These are phyloP conservation scores for Pestalotiopsis sp. DNA, from an alignment of 2,329 filamentous ascomycete genomes.

Conservation along the genomic window DNA sequence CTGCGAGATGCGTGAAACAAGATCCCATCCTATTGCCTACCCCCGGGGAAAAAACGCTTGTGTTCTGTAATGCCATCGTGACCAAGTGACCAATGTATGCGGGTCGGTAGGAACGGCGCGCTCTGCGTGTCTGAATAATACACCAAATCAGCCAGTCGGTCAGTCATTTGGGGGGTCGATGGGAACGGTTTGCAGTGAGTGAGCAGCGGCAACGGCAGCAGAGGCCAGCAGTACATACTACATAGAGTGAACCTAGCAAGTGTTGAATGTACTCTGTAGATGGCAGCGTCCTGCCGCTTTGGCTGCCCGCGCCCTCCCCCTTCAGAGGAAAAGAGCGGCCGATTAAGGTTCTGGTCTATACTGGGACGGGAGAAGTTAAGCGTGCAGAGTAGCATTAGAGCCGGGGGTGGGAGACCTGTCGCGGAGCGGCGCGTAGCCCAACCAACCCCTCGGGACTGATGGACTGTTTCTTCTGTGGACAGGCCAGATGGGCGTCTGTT, in stretches of 20 bases:
- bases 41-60: not conserved
- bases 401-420: conserved; percentile 10
- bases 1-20: not conserved
- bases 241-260: too few relatives aligned
- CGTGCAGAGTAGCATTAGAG: conserved; percentile 9
- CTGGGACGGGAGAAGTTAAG: conserved; percentile 9
- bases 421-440: conserved; percentile 14
- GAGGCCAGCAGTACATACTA: not conserved
- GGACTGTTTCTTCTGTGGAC: not conserved
- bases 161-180: not conserved
- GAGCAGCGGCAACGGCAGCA: not conserved
- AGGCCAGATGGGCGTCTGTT: not conserved
- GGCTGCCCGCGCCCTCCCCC: not conserved
- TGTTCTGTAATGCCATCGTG: not conserved
- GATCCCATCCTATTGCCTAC: too few relatives aligned
- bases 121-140: not conserved
- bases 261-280: too few relatives aligned
- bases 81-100: not conserved
- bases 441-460: conserved; percentile 12
- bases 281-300: not conserved
- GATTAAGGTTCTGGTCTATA: conserved; percentile 5
- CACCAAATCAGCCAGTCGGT: not conserved
- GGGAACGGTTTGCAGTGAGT: not conserved
- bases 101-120: not conserved
- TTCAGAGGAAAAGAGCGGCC: not conserved